A percentile compares a stretch with the other conserved stretches of the same genome.
Evolutionary conservation across 768 basidiomycete species (phyloP).

Genomic region (Glaciozyma martinii): DNA sequence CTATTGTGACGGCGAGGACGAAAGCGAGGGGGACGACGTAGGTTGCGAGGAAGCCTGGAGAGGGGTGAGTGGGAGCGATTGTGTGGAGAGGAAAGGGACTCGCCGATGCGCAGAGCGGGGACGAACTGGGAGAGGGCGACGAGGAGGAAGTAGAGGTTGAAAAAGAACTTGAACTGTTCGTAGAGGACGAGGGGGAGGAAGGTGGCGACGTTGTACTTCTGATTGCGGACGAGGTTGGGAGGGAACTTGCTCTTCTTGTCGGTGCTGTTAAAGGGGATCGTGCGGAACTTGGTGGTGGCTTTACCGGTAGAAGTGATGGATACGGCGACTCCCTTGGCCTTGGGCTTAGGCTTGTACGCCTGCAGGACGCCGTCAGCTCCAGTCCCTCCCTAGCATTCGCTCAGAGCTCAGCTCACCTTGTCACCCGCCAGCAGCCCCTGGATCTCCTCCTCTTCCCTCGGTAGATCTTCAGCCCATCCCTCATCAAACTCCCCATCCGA

Average conservation of each 20-base stretch:
- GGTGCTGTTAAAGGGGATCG: constrained; percentile 27
- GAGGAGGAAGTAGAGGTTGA: constrained; percentile 95
- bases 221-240: constrained; percentile 87
- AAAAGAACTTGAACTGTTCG: constrained; percentile 99
- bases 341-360: not conserved
- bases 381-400: accelerated
- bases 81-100: constrained; percentile 32
- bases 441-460: constrained; percentile 23
- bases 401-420: constrained; percentile 1
- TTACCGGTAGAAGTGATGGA: not conserved
- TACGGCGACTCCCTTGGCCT: not conserved
- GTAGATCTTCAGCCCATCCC: constrained; percentile 28
- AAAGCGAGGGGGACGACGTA: constrained; percentile 95
- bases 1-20: constrained; percentile 89
- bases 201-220: constrained; percentile 95
- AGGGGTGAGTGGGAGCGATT: not conserved
- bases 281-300: constrained; percentile 20
- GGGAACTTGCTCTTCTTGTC: constrained; percentile 42
- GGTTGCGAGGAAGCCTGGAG: constrained; percentile 78
- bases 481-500: constrained; percentile 33
- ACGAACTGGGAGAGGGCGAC: constrained; percentile 94
- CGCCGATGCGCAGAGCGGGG: constrained; percentile 90
- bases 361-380: not conserved
- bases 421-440: not conserved
- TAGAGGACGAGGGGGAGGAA: constrained; percentile 96